Percentiles rank a stretch among this genome's conserved stretches.
Evolutionary conservation across 2,329 filamentous ascomycete genomes (phyloP).

Genomic region (Teratosphaeria viscida): DNA sequence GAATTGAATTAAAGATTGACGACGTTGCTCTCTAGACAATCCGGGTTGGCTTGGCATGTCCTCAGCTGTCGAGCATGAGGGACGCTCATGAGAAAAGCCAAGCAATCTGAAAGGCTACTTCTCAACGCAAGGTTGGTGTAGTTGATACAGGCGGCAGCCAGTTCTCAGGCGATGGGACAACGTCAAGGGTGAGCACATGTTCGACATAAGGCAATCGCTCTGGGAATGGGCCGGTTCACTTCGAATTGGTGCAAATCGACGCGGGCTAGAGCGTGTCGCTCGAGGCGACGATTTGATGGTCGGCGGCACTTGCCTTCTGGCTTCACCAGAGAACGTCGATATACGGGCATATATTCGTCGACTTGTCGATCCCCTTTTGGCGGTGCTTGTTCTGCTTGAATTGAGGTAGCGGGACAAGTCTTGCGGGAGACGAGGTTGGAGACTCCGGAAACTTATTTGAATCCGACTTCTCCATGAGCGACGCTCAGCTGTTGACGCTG

Average conservation of each 20-base stretch:
- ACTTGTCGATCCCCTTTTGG: background rate
- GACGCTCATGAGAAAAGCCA: conserved; percentile 23
- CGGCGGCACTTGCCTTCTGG: background rate
- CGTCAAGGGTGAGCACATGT: conserved; percentile 12
- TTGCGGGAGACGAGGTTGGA: background rate
- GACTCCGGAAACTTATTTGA: background rate
- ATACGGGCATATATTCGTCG: background rate
- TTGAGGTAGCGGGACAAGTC: too few relatives aligned
- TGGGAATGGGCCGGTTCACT: background rate
- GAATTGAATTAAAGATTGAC: conserved; percentile 27
- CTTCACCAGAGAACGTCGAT: background rate
- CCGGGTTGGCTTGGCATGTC: conserved; percentile 11
- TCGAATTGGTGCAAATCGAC: background rate
- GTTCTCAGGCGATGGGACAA: conserved; percentile 6
- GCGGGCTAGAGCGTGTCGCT: background rate
- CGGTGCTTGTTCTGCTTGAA: background rate
- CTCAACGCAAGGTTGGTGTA: conserved; percentile 1
- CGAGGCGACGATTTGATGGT: background rate
- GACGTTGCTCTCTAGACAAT: conserved; percentile 5
- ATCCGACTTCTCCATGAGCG: background rate
- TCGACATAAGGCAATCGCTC: conserved; percentile 2
- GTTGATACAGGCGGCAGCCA: conserved; percentile 1
- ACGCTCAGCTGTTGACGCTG: background rate
- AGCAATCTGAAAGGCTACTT: conserved; percentile 19
- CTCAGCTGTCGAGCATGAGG: conserved; percentile 18